A percentile compares a stretch with the other conserved stretches of the same genome.
Evolutionary conservation across 2,329 filamentous ascomycete species (phyloP).

Genomic region (Incumbomyces delicatus): DNA sequence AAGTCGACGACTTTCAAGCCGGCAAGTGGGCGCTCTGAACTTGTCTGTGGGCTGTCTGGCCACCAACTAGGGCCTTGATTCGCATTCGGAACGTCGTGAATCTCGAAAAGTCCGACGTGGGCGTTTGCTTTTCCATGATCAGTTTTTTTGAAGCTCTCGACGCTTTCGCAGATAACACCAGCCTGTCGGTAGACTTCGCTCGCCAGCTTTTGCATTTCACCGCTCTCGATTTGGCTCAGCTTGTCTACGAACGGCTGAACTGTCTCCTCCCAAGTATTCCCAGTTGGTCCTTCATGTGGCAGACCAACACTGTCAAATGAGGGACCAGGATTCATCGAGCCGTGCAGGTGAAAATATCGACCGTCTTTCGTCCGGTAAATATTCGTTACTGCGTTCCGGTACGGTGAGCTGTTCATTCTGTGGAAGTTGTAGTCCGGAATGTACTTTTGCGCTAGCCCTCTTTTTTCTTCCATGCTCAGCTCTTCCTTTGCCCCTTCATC

Average conservation of each 20-base stretch:
- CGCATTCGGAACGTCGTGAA: conserved; percentile 18
- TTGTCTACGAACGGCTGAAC: conserved; percentile 27
- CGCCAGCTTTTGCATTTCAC: conserved; percentile 27
- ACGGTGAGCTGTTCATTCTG: conserved; percentile 40
- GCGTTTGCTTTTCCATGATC: conserved; percentile 36
- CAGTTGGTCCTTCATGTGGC: conserved; percentile 23
- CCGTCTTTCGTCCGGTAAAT: conserved; percentile 40
- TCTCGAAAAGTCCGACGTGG: conserved; percentile 33
- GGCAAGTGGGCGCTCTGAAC: conserved; percentile 31
- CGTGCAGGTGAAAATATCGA: conserved; percentile 40
- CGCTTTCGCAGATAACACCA: conserved; percentile 31
- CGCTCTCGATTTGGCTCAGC: conserved; percentile 25
- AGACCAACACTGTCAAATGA: conserved; percentile 30
- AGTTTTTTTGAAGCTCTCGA: conserved; percentile 29
- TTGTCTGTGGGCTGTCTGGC: conserved; percentile 17
- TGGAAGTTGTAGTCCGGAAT: conserved; percentile 54
- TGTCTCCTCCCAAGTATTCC: conserved; percentile 23
- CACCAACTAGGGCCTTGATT: conserved; percentile 13
- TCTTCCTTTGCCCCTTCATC: conserved; percentile 20
- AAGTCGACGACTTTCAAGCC: conserved; percentile 44
- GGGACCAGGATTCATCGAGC: conserved; percentile 37
- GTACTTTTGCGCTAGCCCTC: conserved; percentile 10
- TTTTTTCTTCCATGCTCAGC: conserved; percentile 14
- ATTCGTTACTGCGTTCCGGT: conserved; percentile 25
- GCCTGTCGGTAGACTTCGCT: conserved; percentile 32